These are phyloP conservation scores for Glonium stellatum DNA, from an alignment of 495 filamentous ascomycete genomes.

Conservation along the genomic window DNA sequence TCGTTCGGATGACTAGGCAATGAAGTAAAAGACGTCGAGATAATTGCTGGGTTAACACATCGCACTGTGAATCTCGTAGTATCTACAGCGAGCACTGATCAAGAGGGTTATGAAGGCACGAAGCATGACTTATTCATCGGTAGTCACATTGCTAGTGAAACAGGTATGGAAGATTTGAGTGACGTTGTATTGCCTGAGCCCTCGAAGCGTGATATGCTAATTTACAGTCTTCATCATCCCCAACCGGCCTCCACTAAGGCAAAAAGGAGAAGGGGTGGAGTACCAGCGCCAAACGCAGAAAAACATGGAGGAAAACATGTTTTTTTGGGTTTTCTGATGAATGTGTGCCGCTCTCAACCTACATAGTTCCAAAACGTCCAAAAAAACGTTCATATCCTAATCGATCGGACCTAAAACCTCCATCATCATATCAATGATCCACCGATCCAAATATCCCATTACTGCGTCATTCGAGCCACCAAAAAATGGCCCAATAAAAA, in stretches of 20 bases:
- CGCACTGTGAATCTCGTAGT: no score
- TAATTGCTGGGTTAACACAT: no score
- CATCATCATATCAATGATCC: background rate
- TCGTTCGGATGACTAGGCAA: no score
- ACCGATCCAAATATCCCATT: background rate
- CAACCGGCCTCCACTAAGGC: background rate
- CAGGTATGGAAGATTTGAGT: background rate
- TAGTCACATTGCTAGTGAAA: no score
- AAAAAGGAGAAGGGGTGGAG: slow-evolving; percentile 1
- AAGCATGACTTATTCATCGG: no score
- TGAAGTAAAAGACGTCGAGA: no score
- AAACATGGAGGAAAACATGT: slow-evolving; percentile 14
- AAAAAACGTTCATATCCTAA: background rate
- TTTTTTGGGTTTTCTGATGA: slow-evolving; percentile 28
- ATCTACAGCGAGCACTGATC: no score
- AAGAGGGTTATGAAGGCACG: no score
- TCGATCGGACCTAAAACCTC: background rate
- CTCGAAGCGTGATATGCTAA: background rate
- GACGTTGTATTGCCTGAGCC: background rate
- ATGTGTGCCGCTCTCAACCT: slow-evolving; percentile 12
- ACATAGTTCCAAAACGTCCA: background rate
- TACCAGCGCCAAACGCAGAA: slow-evolving; percentile 1
- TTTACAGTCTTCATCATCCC: slow-evolving; percentile 2
- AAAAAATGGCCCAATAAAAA: background rate
- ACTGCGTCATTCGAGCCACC: background rate